Evolutionary conservation across 345 rosid species (phyloP).

Genomic region (Leavenworthia alabamica): DNA sequence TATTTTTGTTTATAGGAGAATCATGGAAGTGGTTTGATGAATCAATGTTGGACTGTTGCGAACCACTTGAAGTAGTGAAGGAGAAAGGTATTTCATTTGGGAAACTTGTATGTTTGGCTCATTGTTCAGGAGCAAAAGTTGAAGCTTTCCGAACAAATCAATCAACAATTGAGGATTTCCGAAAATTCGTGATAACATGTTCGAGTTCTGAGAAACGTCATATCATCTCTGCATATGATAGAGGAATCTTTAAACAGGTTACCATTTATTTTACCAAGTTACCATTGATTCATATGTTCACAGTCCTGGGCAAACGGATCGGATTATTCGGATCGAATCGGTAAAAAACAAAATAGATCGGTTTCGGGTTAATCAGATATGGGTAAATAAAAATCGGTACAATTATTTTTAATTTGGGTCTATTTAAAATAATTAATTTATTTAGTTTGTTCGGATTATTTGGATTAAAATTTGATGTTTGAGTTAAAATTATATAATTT

Average conservation of each 20-base stretch:
- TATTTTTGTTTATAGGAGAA: constrained; percentile 43
- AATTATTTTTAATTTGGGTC: too few relatives aligned
- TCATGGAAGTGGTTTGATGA: constrained; percentile 99
- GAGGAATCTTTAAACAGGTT: constrained; percentile 73
- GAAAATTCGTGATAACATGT: constrained; percentile 50
- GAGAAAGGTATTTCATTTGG: constrained; percentile 87
- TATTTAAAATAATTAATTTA: too few relatives aligned
- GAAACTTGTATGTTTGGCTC: constrained; percentile 81
- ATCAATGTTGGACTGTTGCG: constrained; percentile 89
- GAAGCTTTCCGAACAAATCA: constrained; percentile 80
- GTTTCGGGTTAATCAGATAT: too few relatives aligned
- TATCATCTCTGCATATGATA: constrained; percentile 73
- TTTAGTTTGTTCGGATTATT: too few relatives aligned
- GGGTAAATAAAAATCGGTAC: too few relatives aligned
- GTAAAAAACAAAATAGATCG: too few relatives aligned
- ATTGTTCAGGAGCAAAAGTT: constrained; percentile 86
- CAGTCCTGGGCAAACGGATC: too few relatives aligned
- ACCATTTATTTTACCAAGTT: too few relatives aligned
- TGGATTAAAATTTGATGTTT: too few relatives aligned
- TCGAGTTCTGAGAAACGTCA: constrained; percentile 64
- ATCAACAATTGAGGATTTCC: constrained; percentile 64
- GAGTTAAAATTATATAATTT: too few relatives aligned
- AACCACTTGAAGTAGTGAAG: constrained; percentile 76
- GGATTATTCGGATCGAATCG: too few relatives aligned
- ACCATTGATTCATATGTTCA: too few relatives aligned